These are phyloP conservation scores for Podospora tetraspora DNA, from an alignment of 495 filamentous ascomycete species.

Conservation along the genomic window DNA sequence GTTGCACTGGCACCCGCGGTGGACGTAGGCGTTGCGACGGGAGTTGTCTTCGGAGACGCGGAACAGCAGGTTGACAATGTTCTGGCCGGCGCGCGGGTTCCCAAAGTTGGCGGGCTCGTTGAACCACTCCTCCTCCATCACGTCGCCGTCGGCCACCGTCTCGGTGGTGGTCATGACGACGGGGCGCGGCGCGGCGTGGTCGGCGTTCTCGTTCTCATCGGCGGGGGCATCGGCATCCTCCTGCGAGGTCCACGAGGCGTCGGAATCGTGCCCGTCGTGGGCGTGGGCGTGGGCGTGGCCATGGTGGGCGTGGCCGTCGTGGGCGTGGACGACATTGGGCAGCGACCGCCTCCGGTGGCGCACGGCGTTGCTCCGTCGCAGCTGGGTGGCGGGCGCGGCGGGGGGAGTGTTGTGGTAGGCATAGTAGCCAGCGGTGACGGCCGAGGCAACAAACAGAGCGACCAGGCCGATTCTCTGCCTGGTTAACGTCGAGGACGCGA, in stretches of 20 bases:
- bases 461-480: slow-evolving; percentile 35
- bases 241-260: slow-evolving; percentile 27
- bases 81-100: slow-evolving; percentile 62
- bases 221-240: slow-evolving; percentile 45
- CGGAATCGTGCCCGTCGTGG: slow-evolving; percentile 16
- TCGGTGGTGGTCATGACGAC: slow-evolving; percentile 45
- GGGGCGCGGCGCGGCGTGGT: slow-evolving; percentile 31
- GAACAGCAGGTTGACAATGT: slow-evolving; percentile 66
- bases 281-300: slow-evolving; percentile 18
- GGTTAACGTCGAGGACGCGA: slow-evolving; percentile 40
- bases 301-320: slow-evolving; percentile 19
- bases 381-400: slow-evolving; percentile 22
- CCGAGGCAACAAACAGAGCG: slow-evolving; percentile 31
- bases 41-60: slow-evolving; percentile 80
- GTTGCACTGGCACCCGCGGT: slow-evolving; percentile 92
- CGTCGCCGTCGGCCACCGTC: slow-evolving; percentile 52
- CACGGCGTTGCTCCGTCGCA: slow-evolving; percentile 57
- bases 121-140: slow-evolving; percentile 55
- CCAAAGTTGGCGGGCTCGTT: slow-evolving; percentile 34
- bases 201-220: slow-evolving; percentile 41
- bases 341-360: slow-evolving; percentile 41
- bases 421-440: slow-evolving; percentile 39
- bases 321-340: slow-evolving; percentile 4
- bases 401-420: slow-evolving; percentile 21
- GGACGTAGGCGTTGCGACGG: slow-evolving; percentile 77